These are phyloP conservation scores for Colletotrichum kahawae DNA, from an alignment of 2,329 filamentous ascomycete species.

Conservation along the genomic window DNA sequence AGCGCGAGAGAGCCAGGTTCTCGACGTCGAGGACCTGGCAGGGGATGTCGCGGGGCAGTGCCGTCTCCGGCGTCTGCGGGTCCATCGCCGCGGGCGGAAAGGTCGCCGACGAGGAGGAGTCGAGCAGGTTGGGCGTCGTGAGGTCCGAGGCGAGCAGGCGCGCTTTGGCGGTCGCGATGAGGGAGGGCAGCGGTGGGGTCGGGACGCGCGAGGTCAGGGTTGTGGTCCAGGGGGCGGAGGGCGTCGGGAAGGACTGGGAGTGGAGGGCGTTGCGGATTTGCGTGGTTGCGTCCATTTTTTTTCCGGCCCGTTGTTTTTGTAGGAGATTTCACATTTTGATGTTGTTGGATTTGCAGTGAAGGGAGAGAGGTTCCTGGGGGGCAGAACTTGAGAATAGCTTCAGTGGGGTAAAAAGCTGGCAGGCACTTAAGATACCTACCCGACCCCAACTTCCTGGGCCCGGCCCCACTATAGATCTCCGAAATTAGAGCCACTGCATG, in stretches of 20 bases:
- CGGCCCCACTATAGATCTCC: slow-evolving; percentile 13
- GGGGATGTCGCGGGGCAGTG: slow-evolving; percentile 66
- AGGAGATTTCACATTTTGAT: not conserved
- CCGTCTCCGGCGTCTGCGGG: slow-evolving; percentile 57
- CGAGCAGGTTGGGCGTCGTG: slow-evolving; percentile 60
- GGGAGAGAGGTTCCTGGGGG: not conserved
- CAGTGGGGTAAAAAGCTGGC: not conserved
- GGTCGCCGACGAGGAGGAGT: slow-evolving; percentile 39
- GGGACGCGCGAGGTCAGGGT: slow-evolving; percentile 62
- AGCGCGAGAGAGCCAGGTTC: slow-evolving; percentile 79
- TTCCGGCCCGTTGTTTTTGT: not conserved
- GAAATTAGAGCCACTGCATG: not conserved
- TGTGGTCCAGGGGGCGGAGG: slow-evolving; percentile 65
- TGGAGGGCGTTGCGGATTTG: slow-evolving; percentile 60
- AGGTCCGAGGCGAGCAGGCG: slow-evolving; percentile 83
- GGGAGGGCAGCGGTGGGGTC: slow-evolving; percentile 68
- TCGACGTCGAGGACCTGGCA: slow-evolving; percentile 88
- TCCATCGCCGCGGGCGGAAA: slow-evolving; percentile 55
- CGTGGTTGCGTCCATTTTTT: slow-evolving; percentile 35
- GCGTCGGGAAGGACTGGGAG: slow-evolving; percentile 57
- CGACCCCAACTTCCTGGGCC: slow-evolving; percentile 1
- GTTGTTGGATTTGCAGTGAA: not conserved
- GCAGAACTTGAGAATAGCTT: not conserved
- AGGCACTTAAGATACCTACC: not conserved
- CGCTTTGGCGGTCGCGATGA: slow-evolving; percentile 80